Conservation (phyloP, 2,329 filamentous ascomycete genomes). For the Sphaerostilbella broomeana region DNA sequence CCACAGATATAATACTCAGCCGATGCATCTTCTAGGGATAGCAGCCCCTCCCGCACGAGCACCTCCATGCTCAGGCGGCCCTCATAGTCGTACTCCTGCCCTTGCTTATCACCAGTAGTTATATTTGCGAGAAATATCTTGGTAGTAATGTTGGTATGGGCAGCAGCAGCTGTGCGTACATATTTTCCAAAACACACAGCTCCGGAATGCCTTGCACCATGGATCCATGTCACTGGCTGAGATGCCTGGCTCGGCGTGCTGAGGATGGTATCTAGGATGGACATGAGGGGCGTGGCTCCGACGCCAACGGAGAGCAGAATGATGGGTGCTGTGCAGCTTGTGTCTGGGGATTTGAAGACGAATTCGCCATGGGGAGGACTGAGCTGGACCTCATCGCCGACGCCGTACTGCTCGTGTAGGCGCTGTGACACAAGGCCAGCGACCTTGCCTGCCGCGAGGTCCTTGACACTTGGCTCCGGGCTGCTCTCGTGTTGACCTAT, state of each 20-base stretch:
- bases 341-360: constrained; percentile 45
- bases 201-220: constrained; percentile 47
- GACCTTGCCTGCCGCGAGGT: constrained; percentile 27
- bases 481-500: constrained; percentile 28
- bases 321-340: constrained; percentile 44
- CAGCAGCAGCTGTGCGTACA: constrained; percentile 38
- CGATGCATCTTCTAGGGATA: constrained; percentile 48
- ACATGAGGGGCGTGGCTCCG: constrained; percentile 58
- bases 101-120: constrained; percentile 35
- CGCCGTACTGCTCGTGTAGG: constrained; percentile 41
- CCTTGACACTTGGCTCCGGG: constrained; percentile 25
- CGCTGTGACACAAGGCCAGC: constrained; percentile 48
- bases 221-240: constrained; percentile 55
- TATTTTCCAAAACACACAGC: constrained; percentile 51
- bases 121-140: constrained; percentile 54
- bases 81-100: constrained; percentile 52
- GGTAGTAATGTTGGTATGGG: constrained; percentile 26
- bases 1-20: constrained; percentile 69
- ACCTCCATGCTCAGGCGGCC: constrained; percentile 53
- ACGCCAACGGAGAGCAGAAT: constrained; percentile 64
- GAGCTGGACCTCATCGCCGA: constrained; percentile 48
- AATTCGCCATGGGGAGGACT: constrained; percentile 54
- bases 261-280: constrained; percentile 54
- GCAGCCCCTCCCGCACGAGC: constrained; percentile 43
- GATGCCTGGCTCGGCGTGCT: constrained; percentile 19